Base-by-base conservation (phyloP, 2,329 filamentous ascomycete species). In the Aspergillus intermedius region DNA sequence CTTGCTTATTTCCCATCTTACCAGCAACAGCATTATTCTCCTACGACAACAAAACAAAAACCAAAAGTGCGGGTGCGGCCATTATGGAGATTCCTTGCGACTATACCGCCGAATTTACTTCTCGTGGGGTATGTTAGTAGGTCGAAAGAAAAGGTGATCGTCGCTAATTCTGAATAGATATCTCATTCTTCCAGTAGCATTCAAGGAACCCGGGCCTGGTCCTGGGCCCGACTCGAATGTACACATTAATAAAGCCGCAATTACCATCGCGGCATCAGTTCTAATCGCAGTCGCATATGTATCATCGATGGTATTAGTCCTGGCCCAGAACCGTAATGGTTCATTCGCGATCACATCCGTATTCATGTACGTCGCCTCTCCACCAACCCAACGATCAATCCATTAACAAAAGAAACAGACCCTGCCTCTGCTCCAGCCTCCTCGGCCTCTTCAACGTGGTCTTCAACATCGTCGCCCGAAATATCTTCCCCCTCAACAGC, bases 361-460 rank as follows among this genome's bases (percentile, higher is more conserved):
- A 23, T 66, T 63, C 41, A 48, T 66, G 66, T 69, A 58, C 19
- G 63, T 40, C 41, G 35, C 4, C 8, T 5, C 12, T 30, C 4
- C 19, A 13, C 23, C 6, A 13, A 5, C 12, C 19, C n/a, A 12
- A 3, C 25, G 4, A 30, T 2, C 25, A 12, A 12, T 12, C 4
- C 10, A 19, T n/a, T 41, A 23, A 13, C 21, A 4, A 7, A 13
- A 4, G 7, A 4, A 35, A 15, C 44, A 48, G 50, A 42, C 59
- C 59, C 45, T 62, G 51, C 50, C 49, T 61, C 45, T 49, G 49
- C 7, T 61, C 56, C 13, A 68, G 63, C 46, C 42, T 66, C 5
- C 52, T 68, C 40, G 59, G 65, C 4, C 50, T 67, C 8, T 58
- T 68, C 42, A 67, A 69, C 43, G 51, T 67, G 15, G 35, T 67